Conservation (phyloP, 768 basidiomycete genomes). For the Panaeolus papilionaceus region DNA sequence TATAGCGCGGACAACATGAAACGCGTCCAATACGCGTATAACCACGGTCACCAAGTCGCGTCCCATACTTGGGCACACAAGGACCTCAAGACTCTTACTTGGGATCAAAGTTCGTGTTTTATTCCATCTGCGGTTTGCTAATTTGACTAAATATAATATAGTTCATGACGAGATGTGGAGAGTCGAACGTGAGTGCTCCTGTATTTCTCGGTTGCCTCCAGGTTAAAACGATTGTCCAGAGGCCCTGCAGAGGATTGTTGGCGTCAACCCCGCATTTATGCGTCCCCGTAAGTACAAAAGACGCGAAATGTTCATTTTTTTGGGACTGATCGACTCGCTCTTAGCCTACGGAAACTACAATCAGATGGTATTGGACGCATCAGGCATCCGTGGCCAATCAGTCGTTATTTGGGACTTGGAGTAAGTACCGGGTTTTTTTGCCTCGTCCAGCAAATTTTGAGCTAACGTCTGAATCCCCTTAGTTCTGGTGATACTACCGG, state of each 20-base stretch:
- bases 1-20: constrained; percentile 39
- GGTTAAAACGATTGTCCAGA: constrained; percentile 29
- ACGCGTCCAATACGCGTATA: constrained; percentile 42
- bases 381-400: constrained; percentile 33
- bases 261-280: constrained; percentile 45
- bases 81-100: constrained; percentile 41
- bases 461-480: not conserved
- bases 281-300: constrained; percentile 41
- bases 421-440: constrained; percentile 25
- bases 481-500: constrained; percentile 40
- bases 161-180: constrained; percentile 52
- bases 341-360: constrained; percentile 46
- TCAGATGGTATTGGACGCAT: constrained; percentile 35
- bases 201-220: not conserved
- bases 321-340: not conserved
- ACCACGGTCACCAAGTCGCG: constrained; percentile 47
- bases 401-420: constrained; percentile 45
- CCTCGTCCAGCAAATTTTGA: not conserved
- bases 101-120: constrained; percentile 41
- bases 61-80: constrained; percentile 53
- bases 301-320: not conserved
- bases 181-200: constrained; percentile 42
- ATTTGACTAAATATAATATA: constrained; percentile 18
- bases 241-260: constrained; percentile 44
- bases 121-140: not conserved